Percentiles rank a stretch among this genome's conserved stretches.
phyloP scores from a whole-genome alignment of 179 eudicot species.

The Patellifolia procumbens region DNA sequence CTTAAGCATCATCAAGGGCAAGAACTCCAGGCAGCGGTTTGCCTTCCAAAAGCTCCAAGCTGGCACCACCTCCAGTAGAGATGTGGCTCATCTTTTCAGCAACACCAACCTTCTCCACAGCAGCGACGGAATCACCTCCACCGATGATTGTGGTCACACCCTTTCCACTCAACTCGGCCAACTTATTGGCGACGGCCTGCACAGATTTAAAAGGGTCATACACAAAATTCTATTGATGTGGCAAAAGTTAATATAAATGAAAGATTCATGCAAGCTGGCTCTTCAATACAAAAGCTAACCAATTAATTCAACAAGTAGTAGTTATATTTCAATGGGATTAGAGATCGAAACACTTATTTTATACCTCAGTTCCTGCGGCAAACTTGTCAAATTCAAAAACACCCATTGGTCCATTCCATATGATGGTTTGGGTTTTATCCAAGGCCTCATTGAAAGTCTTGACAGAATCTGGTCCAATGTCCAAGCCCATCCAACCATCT shows the following conservation, averaged over 20 bases:
- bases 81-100: conserved; percentile 89
- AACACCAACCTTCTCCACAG: conserved; percentile 83
- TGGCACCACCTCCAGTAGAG: conserved; percentile 91
- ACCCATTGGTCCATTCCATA: conserved; percentile 90
- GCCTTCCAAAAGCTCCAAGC: conserved; percentile 89
- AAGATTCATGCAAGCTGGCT: neutral
- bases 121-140: conserved; percentile 89
- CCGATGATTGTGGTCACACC: conserved; percentile 85
- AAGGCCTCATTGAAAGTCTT: conserved; percentile 62
- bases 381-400: conserved; percentile 78
- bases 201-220: neutral
- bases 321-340: neutral
- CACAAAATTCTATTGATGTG: neutral
- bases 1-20: conserved; percentile 77
- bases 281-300: neutral
- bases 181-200: conserved; percentile 72
- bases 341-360: neutral
- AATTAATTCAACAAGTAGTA: neutral
- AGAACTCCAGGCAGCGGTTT: conserved; percentile 81
- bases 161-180: conserved; percentile 67
- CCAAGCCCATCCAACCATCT: conserved; percentile 98
- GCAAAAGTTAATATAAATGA: neutral
- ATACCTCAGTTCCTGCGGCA: conserved; percentile 71
- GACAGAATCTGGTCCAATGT: conserved; percentile 76
- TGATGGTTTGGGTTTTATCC: conserved; percentile 66